Percentiles rank a stretch among this genome's conserved stretches.
These are phyloP conservation scores for Jaapia argillacea DNA, from an alignment of 768 basidiomycete genomes.

Conservation along the genomic window DNA sequence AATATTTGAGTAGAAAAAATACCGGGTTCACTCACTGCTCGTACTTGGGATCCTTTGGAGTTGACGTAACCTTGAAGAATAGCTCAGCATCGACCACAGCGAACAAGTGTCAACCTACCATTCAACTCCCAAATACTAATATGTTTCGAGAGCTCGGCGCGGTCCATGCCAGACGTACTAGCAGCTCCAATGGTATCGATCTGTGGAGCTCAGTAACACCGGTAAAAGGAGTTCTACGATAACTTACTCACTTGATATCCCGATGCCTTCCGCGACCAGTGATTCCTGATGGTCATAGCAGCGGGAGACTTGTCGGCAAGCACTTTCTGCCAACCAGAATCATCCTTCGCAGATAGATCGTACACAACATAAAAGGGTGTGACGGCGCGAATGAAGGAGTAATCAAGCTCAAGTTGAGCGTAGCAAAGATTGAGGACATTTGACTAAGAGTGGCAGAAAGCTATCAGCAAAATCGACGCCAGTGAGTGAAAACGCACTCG, in stretches of 20 bases:
- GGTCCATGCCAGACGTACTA: slow-evolving; percentile 14
- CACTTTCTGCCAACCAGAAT: slow-evolving; percentile 18
- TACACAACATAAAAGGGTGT: slow-evolving; percentile 38
- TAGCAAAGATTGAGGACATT: slow-evolving; percentile 35
- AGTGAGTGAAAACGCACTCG: slow-evolving; percentile 15
- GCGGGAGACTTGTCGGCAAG: slow-evolving; percentile 19
- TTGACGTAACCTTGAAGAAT: slow-evolving; percentile 16
- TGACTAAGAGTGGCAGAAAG: slow-evolving; percentile 16
- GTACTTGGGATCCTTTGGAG: slow-evolving; percentile 28
- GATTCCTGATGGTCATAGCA: slow-evolving; percentile 20
- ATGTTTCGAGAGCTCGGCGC: slow-evolving; percentile 22
- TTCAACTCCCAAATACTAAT: slow-evolving; percentile 30
- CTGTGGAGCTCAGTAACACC: slow-evolving; percentile 9
- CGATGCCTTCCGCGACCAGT: slow-evolving; percentile 18
- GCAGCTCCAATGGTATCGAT: slow-evolving; percentile 26
- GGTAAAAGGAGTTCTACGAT: neutral
- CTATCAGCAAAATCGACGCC: neutral
- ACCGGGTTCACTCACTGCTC: slow-evolving; percentile 16
- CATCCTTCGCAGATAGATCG: slow-evolving; percentile 21
- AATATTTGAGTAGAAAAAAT: neutral
- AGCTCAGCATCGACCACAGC: neutral
- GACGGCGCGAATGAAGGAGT: slow-evolving; percentile 30
- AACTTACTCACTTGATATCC: slow-evolving; percentile 13
- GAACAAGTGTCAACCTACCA: slow-evolving; percentile 11
- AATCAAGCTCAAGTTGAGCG: slow-evolving; percentile 38